Percentiles rank a stretch among this genome's conserved stretches.
phyloP scores from a whole-genome alignment of 2,329 filamentous ascomycete species.

The Davidsoniella neocaledoniae region DNA sequence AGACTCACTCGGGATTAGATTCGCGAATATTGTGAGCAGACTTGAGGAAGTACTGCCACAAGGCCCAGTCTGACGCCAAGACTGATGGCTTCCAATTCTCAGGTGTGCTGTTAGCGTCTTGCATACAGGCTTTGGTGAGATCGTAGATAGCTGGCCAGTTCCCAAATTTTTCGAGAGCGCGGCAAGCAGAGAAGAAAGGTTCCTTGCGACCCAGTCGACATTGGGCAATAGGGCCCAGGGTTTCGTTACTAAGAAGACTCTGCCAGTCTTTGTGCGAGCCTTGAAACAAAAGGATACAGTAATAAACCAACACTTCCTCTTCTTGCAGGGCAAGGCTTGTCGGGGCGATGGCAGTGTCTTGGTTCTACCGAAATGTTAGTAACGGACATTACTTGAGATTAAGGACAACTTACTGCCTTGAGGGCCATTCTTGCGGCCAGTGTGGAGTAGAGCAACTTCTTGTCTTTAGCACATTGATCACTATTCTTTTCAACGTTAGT shows the following conservation, averaged over 20 bases:
- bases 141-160: conserved; percentile 28
- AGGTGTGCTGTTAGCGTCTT: conserved; percentile 20
- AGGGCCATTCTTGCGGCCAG: conserved; percentile 22
- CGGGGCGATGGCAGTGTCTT: conserved; percentile 6
- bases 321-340: conserved; percentile 19
- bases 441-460: conserved; percentile 34
- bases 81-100: conserved; percentile 23
- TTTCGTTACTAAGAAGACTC: conserved; percentile 22
- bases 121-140: conserved; percentile 28
- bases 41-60: conserved; percentile 21
- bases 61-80: conserved; percentile 27
- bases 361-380: conserved; percentile 1
- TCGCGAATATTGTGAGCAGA: conserved; percentile 16
- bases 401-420: conserved; percentile 6
- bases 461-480: conserved; percentile 29
- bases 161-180: conserved; percentile 21
- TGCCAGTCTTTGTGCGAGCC: conserved; percentile 26
- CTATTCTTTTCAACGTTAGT: conserved; percentile 22
- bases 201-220: conserved; percentile 31
- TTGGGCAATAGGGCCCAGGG: conserved; percentile 27
- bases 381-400: neutral
- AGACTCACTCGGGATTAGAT: conserved; percentile 9
- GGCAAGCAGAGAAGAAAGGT: conserved; percentile 25
- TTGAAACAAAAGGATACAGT: conserved; percentile 28
- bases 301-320: conserved; percentile 34